These are phyloP conservation scores for Candida tallmaniae DNA, from an alignment of 805 yeast genomes.

Conservation along the genomic window DNA sequence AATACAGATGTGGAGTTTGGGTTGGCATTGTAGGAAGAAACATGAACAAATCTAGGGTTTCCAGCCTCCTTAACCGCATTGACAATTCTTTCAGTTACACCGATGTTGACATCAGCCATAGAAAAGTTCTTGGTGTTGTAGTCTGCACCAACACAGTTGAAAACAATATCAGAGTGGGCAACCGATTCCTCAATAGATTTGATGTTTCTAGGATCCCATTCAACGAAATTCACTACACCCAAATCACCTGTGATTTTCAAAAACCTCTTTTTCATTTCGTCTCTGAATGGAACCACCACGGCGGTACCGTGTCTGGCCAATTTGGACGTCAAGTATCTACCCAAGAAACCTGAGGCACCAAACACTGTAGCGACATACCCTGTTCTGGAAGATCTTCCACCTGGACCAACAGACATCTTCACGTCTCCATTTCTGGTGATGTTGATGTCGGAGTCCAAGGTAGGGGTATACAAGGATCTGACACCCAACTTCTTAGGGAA, in stretches of 20 bases:
- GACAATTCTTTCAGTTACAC: constrained; percentile 72
- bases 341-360: constrained; percentile 77
- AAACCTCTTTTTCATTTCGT: constrained; percentile 71
- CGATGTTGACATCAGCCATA: constrained; percentile 81
- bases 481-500: constrained; percentile 11
- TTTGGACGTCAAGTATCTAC: constrained; percentile 65
- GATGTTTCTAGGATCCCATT: constrained; percentile 75
- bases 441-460: constrained; percentile 54
- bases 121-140: constrained; percentile 73
- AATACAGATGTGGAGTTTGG: constrained; percentile 64
- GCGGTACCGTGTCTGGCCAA: constrained; percentile 80
- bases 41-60: constrained; percentile 72
- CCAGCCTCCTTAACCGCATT: constrained; percentile 64
- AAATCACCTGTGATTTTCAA: constrained; percentile 81
- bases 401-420: constrained; percentile 63
- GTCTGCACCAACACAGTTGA: constrained; percentile 74
- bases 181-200: constrained; percentile 73
- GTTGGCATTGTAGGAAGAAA: constrained; percentile 74
- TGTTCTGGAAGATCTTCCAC: constrained; percentile 81
- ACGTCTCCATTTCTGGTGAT: constrained; percentile 76
- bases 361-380: constrained; percentile 88
- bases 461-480: constrained; percentile 38
- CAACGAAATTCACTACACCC: constrained; percentile 82
- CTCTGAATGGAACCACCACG: constrained; percentile 75
- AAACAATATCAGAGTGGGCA: constrained; percentile 77